phyloP scores from a whole-genome alignment of 1,284 basidiomycete genomes.

The Earliella scabrosa region DNA sequence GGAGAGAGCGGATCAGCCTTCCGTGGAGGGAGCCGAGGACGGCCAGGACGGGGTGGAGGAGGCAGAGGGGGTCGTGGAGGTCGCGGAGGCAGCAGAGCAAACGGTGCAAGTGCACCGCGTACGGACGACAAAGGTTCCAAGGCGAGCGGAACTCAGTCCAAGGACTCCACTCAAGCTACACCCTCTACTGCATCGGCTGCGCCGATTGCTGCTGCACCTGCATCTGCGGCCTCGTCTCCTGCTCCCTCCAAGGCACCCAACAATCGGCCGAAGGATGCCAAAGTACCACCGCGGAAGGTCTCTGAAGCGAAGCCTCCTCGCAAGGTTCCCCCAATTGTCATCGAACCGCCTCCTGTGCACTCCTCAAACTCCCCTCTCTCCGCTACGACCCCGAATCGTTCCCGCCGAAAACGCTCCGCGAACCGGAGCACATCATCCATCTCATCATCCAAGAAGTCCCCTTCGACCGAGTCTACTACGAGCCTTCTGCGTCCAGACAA shows the following conservation, averaged over 20 bases:
- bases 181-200: slow-evolving; percentile 19
- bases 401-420: slow-evolving; percentile 35
- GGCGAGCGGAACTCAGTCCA: slow-evolving; percentile 15
- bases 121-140: slow-evolving; percentile 21
- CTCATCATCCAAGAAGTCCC: slow-evolving; percentile 32
- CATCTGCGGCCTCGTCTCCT: slow-evolving; percentile 28
- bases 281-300: slow-evolving; percentile 26
- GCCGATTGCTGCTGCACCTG: slow-evolving; percentile 39
- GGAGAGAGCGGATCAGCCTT: slow-evolving; percentile 56
- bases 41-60: slow-evolving; percentile 37
- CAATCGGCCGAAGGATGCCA: slow-evolving; percentile 21
- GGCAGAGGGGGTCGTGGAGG: slow-evolving; percentile 42
- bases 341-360: slow-evolving; percentile 20
- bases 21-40: slow-evolving; percentile 37
- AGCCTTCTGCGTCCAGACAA: slow-evolving; percentile 24
- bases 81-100: slow-evolving; percentile 28
- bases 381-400: slow-evolving; percentile 27
- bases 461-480: slow-evolving; percentile 28
- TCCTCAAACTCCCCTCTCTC: slow-evolving; percentile 21
- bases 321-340: slow-evolving; percentile 27
- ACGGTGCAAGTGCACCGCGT: slow-evolving; percentile 22
- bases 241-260: slow-evolving; percentile 18
- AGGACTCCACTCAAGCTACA: slow-evolving; percentile 17
- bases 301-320: slow-evolving; percentile 31
- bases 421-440: slow-evolving; percentile 19